phyloP scores from a whole-genome alignment of 2,329 filamentous ascomycete species.

The Trichoderma sp. region DNA sequence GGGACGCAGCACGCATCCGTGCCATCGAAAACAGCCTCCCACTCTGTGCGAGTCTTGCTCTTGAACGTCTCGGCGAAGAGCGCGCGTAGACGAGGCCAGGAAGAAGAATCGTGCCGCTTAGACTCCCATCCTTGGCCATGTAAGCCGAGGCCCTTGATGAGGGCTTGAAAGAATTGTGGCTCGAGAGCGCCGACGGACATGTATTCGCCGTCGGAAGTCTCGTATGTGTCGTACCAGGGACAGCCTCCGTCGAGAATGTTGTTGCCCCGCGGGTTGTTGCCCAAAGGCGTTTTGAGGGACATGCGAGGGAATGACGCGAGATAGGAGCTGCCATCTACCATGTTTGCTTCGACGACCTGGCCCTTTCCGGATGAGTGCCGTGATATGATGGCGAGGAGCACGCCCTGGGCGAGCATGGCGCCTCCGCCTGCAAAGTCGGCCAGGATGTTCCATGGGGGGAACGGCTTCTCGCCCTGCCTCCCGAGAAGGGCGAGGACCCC shows the following conservation, averaged over 20 bases:
- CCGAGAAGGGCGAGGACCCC: conserved; percentile 79
- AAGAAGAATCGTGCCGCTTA: conserved; percentile 55
- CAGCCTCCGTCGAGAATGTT: conserved; percentile 82
- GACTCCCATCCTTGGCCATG: conserved; percentile 48
- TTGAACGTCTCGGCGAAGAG: conserved; percentile 65
- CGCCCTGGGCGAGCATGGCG: conserved; percentile 74
- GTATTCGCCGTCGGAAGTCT: conserved; percentile 73
- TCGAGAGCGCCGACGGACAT: conserved; percentile 91
- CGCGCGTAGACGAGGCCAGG: conserved; percentile 66
- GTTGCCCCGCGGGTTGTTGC: conserved; percentile 62
- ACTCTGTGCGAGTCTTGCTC: conserved; percentile 68
- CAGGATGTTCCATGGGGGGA: conserved; percentile 78
- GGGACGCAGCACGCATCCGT: conserved; percentile 94
- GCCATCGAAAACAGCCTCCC: conserved; percentile 83
- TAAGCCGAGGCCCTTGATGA: conserved; percentile 68
- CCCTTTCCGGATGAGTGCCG: conserved; percentile 64
- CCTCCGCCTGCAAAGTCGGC: conserved; percentile 92
- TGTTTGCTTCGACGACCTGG: conserved; percentile 92
- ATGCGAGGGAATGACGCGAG: conserved; percentile 76
- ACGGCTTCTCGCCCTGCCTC: conserved; percentile 64
- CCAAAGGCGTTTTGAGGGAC: conserved; percentile 60
- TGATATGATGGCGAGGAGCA: conserved; percentile 74
- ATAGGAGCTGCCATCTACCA: conserved; percentile 87
- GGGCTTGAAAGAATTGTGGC: conserved; percentile 72
- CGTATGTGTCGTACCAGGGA: conserved; percentile 88